Percentiles rank a stretch among this genome's conserved stretches.
These are phyloP conservation scores for Macrotyloma uniflorum DNA, from an alignment of 306 rosid genomes.

Conservation along the genomic window DNA sequence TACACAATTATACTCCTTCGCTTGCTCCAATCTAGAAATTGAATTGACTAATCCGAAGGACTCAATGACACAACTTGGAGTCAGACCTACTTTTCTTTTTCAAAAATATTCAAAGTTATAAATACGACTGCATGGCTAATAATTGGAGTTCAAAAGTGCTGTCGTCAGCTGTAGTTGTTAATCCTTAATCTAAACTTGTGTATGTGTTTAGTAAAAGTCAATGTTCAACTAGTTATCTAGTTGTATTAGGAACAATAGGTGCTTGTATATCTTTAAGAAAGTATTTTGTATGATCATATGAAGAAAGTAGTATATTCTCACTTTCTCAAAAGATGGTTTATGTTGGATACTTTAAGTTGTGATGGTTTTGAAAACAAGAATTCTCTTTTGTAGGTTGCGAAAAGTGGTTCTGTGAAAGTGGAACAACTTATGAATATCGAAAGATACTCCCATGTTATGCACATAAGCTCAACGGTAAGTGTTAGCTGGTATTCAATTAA, in stretches of 20 bases:
- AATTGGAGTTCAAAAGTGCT: too few relatives aligned
- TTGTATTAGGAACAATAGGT: not conserved
- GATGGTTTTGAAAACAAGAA: conserved; percentile 39
- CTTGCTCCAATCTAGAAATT: not conserved
- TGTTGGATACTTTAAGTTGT: conserved; percentile 10
- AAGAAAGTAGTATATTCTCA: not conserved
- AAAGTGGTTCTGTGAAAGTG: conserved; percentile 74
- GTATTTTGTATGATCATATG: conserved; percentile 3
- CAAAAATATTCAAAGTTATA: too few relatives aligned
- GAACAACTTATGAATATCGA: conserved; percentile 79
- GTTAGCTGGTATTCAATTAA: not conserved
- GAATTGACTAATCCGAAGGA: not conserved
- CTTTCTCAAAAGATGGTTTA: not conserved
- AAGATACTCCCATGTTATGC: conserved; percentile 92
- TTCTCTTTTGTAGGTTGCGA: conserved; percentile 60
- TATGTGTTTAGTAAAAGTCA: not conserved
- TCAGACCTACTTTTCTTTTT: not conserved
- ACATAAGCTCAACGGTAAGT: conserved; percentile 87
- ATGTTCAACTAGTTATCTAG: too few relatives aligned
- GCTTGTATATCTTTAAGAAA: conserved; percentile 24
- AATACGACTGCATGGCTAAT: too few relatives aligned
- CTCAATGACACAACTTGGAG: not conserved
- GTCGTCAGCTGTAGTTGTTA: not conserved
- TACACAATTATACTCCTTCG: not conserved
- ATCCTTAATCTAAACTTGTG: not conserved